Base-by-base conservation (phyloP, 345 rosid species). In the Syzygium jambos region DNA sequence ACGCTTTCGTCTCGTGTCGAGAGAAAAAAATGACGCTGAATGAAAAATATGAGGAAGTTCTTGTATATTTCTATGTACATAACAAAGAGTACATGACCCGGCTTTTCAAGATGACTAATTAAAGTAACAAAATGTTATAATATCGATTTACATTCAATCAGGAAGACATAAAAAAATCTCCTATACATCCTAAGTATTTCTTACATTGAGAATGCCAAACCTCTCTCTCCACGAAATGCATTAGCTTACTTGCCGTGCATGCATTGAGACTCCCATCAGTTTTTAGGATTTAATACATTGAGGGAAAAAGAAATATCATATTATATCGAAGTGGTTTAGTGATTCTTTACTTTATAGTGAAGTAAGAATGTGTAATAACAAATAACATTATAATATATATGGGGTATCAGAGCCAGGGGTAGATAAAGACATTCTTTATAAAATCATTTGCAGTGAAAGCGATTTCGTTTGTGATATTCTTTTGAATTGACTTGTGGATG, bases 131-230 rank as follows among this genome's bases (percentile, higher is more conserved):
- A n/a, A 59, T 11, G 11, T 27, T 59, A 23, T 57, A 17, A 16
- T 68, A 1, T 34, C 0, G 0, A 30, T 68, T 68, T 68, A 4
- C 78, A 16, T 16, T 38, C 46, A 9, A 68, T 68, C 2, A 2
- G 2, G 6, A 68, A 68, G 46, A 68, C 16, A 30, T 16, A 10
- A 0, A 30, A 30, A 0, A 65, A 65, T 65, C 43, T 15, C 43
- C 43, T 65, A 3, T 2, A 30, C 30, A 65, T 65, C 30, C 23
- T 30, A 15, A 29, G 12, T 1, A 59, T 59, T 27, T 59, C 0
- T 0, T 11, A 59, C 0, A 0, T 59, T 11, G 0, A 25, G 15
- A 57, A 57, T 27, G 30, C 29, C 0, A 11, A 59, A 59, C 3
- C 30, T 25, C 7, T 59, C 1, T 5, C 2, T 59, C 25, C 65